A percentile compares a stretch with the other conserved stretches of the same genome.
phyloP scores from a whole-genome alignment of 169 alveolate species.

The Eimeria falciformis region DNA sequence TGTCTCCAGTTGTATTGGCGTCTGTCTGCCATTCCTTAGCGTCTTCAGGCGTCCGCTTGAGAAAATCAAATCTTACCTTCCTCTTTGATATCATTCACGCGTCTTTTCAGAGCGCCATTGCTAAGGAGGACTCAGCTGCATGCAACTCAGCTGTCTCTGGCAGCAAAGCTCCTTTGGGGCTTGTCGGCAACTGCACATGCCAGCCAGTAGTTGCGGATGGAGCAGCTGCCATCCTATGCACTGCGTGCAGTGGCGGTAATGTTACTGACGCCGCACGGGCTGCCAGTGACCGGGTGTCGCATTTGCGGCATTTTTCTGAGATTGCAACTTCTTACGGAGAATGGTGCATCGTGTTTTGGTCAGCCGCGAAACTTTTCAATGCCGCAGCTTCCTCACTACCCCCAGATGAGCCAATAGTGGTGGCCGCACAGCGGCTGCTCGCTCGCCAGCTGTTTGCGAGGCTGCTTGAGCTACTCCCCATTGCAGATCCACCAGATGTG shows the following conservation, averaged over 20 bases:
- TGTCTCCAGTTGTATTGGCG: constrained; percentile 4
- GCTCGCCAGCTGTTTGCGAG: neutral
- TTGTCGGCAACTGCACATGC: neutral
- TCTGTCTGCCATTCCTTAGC: constrained; percentile 36
- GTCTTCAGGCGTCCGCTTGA: neutral
- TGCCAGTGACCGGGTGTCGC: too few relatives aligned
- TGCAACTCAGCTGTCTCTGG: neutral
- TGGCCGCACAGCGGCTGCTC: neutral
- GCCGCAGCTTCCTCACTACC: neutral
- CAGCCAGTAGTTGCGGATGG: neutral
- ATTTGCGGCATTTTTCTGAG: neutral
- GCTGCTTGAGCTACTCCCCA: neutral
- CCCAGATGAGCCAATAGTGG: neutral
- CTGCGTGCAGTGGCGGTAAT: neutral
- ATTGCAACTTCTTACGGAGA: constrained; percentile 19
- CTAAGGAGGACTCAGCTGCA: neutral
- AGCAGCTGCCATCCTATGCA: neutral
- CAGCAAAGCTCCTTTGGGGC: neutral
- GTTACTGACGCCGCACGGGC: neutral
- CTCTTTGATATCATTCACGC: neutral
- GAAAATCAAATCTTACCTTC: neutral
- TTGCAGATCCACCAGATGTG: neutral
- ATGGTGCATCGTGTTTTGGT: constrained; percentile 62
- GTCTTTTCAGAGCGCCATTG: neutral
- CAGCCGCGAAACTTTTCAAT: constrained; percentile 7